Conservation (phyloP, 768 basidiomycete genomes). For the Psilocybe subaeruginosa region DNA sequence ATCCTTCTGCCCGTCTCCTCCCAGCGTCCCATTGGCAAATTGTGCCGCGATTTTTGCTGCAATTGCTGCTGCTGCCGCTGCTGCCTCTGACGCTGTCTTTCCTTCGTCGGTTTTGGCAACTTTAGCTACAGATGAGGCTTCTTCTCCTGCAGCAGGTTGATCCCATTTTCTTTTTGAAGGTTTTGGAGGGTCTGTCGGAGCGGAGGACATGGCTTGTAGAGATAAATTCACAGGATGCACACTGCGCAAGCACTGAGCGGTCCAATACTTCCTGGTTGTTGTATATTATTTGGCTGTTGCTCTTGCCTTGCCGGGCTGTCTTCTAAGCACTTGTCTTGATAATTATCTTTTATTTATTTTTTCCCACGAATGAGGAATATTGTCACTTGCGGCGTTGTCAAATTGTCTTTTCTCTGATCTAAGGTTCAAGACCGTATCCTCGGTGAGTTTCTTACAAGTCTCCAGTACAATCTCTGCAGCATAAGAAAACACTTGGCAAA, state of each 20-base stretch:
- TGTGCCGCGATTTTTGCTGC: constrained; percentile 96
- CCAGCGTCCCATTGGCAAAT: constrained; percentile 53
- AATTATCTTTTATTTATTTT: not conserved
- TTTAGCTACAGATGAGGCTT: constrained; percentile 41
- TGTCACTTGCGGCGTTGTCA: too few relatives aligned
- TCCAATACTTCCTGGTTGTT: constrained; percentile 2
- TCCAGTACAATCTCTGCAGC: too few relatives aligned
- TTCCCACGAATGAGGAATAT: too few relatives aligned
- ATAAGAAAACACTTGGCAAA: too few relatives aligned
- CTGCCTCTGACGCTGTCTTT: constrained; percentile 70
- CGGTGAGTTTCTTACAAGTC: too few relatives aligned
- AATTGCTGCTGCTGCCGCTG: constrained; percentile 76
- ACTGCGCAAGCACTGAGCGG: not conserved
- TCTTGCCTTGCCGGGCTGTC: not conserved
- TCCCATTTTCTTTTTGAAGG: constrained; percentile 52
- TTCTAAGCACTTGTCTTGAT: not conserved
- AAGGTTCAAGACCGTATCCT: too few relatives aligned
- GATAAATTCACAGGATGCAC: not conserved
- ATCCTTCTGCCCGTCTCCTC: constrained; percentile 56
- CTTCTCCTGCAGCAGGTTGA: constrained; percentile 56
- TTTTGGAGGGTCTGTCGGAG: constrained; percentile 23
- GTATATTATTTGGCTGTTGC: constrained; percentile 6
- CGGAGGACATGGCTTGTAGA: constrained; percentile 12
- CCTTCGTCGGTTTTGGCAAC: constrained; percentile 51
- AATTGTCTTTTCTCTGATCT: too few relatives aligned